These are phyloP conservation scores for Aspergillus sparsus DNA, from an alignment of 495 filamentous ascomycete genomes.

Conservation along the genomic window DNA sequence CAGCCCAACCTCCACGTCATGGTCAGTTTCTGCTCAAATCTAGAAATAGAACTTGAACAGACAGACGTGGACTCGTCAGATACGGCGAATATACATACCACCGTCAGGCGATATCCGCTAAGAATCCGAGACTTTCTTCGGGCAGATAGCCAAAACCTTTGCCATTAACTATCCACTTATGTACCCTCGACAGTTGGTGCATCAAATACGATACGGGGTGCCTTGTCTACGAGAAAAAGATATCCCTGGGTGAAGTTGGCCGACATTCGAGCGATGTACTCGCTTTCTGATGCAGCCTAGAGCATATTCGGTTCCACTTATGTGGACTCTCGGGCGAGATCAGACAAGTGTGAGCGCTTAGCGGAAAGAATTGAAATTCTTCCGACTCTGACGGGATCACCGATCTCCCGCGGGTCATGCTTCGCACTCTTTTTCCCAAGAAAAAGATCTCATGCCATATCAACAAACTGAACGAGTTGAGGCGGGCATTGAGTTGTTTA, in stretches of 20 bases:
- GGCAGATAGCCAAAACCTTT: neutral
- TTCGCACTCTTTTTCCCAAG: neutral
- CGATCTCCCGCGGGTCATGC: neutral
- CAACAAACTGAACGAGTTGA: neutral
- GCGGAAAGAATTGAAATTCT: slow-evolving; percentile 9
- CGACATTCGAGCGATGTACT: neutral
- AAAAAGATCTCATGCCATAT: neutral
- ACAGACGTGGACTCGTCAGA: neutral
- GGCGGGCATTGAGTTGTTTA: neutral
- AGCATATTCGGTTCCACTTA: slow-evolving; percentile 9
- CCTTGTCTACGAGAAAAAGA: neutral
- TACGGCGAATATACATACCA: neutral
- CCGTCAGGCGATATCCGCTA: neutral
- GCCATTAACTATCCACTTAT: neutral
- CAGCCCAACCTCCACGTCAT: no score
- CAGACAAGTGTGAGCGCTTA: neutral
- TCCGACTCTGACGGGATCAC: slow-evolving; percentile 2
- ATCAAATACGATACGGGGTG: neutral
- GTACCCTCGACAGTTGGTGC: neutral
- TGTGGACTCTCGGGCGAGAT: slow-evolving; percentile 1
- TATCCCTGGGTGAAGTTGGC: neutral
- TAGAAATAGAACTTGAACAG: neutral
- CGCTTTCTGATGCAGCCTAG: neutral
- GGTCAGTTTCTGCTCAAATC: slow-evolving; percentile 5
- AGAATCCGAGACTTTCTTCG: neutral